Percentiles rank a stretch among this genome's conserved stretches.
These are phyloP conservation scores for Aurinia saxatilis DNA, from an alignment of 345 rosid genomes.

Conservation along the genomic window DNA sequence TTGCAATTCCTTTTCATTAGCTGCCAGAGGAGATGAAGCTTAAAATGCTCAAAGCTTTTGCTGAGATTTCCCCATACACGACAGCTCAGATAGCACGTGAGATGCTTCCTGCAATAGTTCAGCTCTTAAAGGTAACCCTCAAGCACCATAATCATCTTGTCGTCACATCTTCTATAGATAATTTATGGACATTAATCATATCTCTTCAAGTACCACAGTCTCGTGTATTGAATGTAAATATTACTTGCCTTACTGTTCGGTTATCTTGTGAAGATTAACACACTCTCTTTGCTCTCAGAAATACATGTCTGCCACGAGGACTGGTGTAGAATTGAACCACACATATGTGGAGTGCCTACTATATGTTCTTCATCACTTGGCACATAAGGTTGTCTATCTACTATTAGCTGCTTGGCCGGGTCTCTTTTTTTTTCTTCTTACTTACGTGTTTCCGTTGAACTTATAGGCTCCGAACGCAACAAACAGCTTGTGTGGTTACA, in stretches of 20 bases:
- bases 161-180: neutral
- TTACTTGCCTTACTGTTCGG: neutral
- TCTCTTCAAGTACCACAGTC: neutral
- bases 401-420: neutral
- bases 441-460: conserved; percentile 22
- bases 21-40: conserved; percentile 87
- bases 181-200: neutral
- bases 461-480: conserved; percentile 93
- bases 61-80: conserved; percentile 76
- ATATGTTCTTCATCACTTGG: conserved; percentile 72
- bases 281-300: conserved; percentile 42
- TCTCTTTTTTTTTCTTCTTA: neutral
- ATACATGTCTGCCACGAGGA: conserved; percentile 80
- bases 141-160: neutral
- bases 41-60: conserved; percentile 74
- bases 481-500: conserved; percentile 85
- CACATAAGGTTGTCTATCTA: conserved; percentile 59
- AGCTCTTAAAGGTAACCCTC: conserved; percentile 58
- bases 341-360: conserved; percentile 82
- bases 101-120: conserved; percentile 72
- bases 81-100: conserved; percentile 77
- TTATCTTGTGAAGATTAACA: neutral
- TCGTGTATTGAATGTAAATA: neutral
- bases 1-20: conserved; percentile 33
- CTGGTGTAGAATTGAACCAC: conserved; percentile 80